These are phyloP conservation scores for Rosa rugosa DNA, from an alignment of 306 rosid species.

Conservation along the genomic window DNA sequence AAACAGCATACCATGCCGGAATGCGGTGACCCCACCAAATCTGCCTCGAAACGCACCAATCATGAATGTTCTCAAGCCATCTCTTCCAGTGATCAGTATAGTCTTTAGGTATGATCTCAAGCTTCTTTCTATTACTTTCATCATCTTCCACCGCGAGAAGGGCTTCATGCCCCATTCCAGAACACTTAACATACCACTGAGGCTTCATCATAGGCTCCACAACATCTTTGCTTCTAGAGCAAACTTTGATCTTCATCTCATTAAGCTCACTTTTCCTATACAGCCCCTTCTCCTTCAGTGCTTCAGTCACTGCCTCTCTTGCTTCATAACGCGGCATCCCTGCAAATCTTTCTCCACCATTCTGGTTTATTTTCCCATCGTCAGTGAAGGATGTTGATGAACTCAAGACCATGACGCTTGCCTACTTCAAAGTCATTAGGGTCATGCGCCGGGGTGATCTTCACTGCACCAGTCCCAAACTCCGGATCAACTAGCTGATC, in stretches of 20 bases:
- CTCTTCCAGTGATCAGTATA: conserved; percentile 86
- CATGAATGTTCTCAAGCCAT: conserved; percentile 89
- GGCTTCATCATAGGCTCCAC: conserved; percentile 94
- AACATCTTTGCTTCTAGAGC: conserved; percentile 89
- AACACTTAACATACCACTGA: conserved; percentile 82
- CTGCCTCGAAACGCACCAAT: conserved; percentile 93
- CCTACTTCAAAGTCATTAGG: conserved; percentile 95
- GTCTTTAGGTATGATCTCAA: conserved; percentile 78
- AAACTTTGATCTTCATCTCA: conserved; percentile 84
- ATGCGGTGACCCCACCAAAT: conserved; percentile 82
- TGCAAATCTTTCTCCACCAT: conserved; percentile 71
- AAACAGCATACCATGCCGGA: conserved; percentile 85
- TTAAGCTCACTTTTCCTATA: conserved; percentile 74
- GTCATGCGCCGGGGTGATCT: conserved; percentile 99
- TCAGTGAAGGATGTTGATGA: conserved; percentile 74
- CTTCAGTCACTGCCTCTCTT: conserved; percentile 65
- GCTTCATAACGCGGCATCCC: conserved; percentile 82
- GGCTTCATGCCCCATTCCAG: conserved; percentile 56
- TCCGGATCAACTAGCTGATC: conserved; percentile 80
- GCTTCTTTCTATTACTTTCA: conserved; percentile 52
- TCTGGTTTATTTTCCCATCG: conserved; percentile 79
- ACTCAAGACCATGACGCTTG: conserved; percentile 75
- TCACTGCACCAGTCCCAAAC: conserved; percentile 92
- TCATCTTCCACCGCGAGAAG: conserved; percentile 31
- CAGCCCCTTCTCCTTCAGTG: conserved; percentile 79